Evolutionary conservation across 2,329 filamentous ascomycete genomes (phyloP), one percentile per base, ranked within the genome.

Genomic region (Nigrospora oryzae): DNA sequence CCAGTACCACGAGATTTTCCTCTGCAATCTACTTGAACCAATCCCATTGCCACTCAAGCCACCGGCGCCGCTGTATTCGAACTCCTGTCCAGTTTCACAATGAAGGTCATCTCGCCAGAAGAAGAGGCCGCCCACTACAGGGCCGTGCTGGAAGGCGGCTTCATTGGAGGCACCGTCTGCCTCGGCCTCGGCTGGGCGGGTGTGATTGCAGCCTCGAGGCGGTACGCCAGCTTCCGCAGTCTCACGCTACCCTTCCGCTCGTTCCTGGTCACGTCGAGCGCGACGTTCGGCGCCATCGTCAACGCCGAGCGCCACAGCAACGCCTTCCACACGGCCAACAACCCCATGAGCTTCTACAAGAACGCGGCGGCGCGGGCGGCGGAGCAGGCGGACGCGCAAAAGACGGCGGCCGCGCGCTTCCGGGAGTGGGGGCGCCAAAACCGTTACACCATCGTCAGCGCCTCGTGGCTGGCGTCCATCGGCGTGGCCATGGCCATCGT

Each of bases 101-200:
- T 97, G 93, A 97, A 96, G 84, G 74, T 97, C 62, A 77, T 97
- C 63, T 94, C 86, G 57, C 89, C 91, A 65, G 89, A 96, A 79
- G 88, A 96, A 71, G 90, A 96, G 70, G 65, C 74, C 48, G 86
- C 79, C 44, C 90, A 96, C 77, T 95, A 94, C 78, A 70, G 74
- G 62, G 73, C 77, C 48, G 93, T 94, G 49, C 61, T 97, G 54
- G 83, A 81, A 62, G 90, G 89, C 54, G 91, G 93, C 56, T 60
- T 81, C 51, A 66, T 86, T 51, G 93, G 91, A 53, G 86, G 86
- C 51, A 43, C 74, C 12, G 56, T 81, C 38, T 90, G 93, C 51
- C 68, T 89, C 3, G 73, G 68, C 34, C 59, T 81, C 31, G 90
- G 91, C 51, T 54, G 79, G 10, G 72, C 73, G 30, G 88, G 82